Conservation (phyloP, 768 basidiomycete species). For the Rhodotorula babjevae region DNA sequence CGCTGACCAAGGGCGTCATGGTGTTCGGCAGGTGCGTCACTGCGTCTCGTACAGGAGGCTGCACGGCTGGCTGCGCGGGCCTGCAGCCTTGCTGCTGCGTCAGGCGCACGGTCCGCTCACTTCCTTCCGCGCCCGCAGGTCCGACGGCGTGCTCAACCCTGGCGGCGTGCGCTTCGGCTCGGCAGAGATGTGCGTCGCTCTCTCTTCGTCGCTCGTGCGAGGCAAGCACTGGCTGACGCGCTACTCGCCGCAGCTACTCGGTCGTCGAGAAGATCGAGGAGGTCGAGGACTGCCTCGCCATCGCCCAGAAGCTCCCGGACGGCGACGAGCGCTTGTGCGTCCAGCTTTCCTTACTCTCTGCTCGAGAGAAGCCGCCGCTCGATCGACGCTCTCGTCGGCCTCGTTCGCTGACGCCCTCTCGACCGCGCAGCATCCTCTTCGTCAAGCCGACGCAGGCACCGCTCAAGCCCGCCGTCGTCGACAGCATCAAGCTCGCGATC, state of each 20-base stretch:
- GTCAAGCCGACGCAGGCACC: conserved; percentile 37
- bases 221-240: not conserved
- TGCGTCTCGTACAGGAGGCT: not conserved
- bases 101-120: too few species aligned
- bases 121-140: not conserved
- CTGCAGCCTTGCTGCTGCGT: too few species aligned
- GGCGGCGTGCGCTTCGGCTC: conserved; percentile 42
- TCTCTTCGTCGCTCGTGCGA: not conserved
- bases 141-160: conserved; percentile 41
- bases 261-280: conserved; percentile 42
- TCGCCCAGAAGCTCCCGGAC: conserved; percentile 41
- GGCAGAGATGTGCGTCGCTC: conserved; percentile 29
- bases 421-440: conserved; percentile 36
- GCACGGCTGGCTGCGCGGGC: too few species aligned
- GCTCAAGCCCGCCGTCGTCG: conserved; percentile 24
- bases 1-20: conserved; percentile 35
- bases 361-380: too few species aligned
- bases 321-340: conserved; percentile 43
- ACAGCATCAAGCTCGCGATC: conserved; percentile 35
- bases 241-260: conserved; percentile 18
- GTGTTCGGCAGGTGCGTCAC: conserved; percentile 37
- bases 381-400: too few species aligned
- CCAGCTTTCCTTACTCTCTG: not conserved
- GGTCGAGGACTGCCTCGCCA: conserved; percentile 42
- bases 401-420: not conserved